Evolutionary conservation across 495 filamentous ascomycete genomes (phyloP), one percentile per base, ranked within the genome.

Genomic region (Acidomyces sp.): DNA sequence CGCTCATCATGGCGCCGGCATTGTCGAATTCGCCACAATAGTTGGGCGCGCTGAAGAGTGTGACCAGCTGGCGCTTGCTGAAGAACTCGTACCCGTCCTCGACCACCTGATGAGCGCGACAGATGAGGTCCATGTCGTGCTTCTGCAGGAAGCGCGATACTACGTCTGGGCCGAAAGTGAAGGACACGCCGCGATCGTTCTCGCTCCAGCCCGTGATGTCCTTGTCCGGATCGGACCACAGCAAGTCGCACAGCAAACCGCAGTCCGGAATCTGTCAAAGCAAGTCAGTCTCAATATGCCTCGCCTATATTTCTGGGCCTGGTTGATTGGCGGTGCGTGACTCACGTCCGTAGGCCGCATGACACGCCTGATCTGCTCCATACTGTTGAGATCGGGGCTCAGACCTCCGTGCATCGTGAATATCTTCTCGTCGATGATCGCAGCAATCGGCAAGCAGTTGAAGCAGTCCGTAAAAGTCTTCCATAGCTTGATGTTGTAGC

Each of bases 1-100:
- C 90, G 7, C 87, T 93, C 90, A 99, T 99, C 43, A 96, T 85
- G 31, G 90, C 90, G 12, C 90, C 90, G 85, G 90, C 96, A 41
- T 99, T 99, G 57, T 99, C 90, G 53, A 99, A 99, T 62, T 99
- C 90, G 46, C 90, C 90, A 55, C 90, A 99, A n/a, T 97, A 97
- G 67, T 97, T 97, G 40, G 90, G 90, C 26, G 90, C 90, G 55
- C 86, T 94, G 68, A 97, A 97, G 40, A 97, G 74, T 32, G 90
- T 97, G 44, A 97, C 90, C 41, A 97, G 70, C 58, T 97, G 90
- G 45, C 90, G 73, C 70, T 97, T 97, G 17, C 87, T 94, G 74
- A 97, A 97, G 69, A 97, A 97, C 57, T 97, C 90, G 65, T 97
- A 97, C 31, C 90, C 90, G 52, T 97, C 90, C 64, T 97, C 90